phyloP scores from a whole-genome alignment of 2,329 filamentous ascomycete genomes.

The Paracamarosporium sp. region DNA sequence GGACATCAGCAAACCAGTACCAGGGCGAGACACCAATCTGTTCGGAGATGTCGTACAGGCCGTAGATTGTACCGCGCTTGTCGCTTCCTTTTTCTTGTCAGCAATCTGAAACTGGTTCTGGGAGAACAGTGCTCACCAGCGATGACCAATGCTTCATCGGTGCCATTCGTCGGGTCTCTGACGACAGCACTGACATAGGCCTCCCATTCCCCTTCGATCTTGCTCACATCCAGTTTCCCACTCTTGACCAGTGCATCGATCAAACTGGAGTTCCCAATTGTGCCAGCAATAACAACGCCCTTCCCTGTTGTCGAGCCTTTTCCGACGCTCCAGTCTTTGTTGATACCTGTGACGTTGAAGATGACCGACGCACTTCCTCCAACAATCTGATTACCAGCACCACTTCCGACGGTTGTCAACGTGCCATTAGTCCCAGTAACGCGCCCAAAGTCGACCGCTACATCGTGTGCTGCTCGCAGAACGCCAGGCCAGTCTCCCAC shows the following conservation, averaged over 20 bases:
- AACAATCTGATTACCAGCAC: slow-evolving; percentile 57
- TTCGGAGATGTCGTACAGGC: slow-evolving; percentile 74
- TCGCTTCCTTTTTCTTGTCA: slow-evolving; percentile 57
- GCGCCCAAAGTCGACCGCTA: slow-evolving; percentile 73
- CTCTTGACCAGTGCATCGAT: slow-evolving; percentile 65
- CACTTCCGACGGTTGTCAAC: slow-evolving; percentile 49
- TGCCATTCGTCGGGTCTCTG: slow-evolving; percentile 62
- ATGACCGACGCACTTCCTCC: slow-evolving; percentile 46
- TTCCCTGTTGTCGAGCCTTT: slow-evolving; percentile 14
- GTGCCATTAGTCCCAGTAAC: slow-evolving; percentile 72
- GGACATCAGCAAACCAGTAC: slow-evolving; percentile 73
- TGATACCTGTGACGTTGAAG: slow-evolving; percentile 51
- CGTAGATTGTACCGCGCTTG: slow-evolving; percentile 71
- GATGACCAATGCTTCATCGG: slow-evolving; percentile 68
- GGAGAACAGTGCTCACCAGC: slow-evolving; percentile 51
- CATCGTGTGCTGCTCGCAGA: slow-evolving; percentile 70
- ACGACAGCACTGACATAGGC: slow-evolving; percentile 69
- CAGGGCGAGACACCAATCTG: slow-evolving; percentile 77
- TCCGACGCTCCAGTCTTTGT: slow-evolving; percentile 41
- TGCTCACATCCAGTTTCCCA: slow-evolving; percentile 64
- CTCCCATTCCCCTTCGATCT: slow-evolving; percentile 71
- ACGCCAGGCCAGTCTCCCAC: slow-evolving; percentile 70
- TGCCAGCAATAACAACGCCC: slow-evolving; percentile 70
- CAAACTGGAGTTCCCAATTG: slow-evolving; percentile 68
- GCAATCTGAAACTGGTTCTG: neutral